Evolutionary conservation across 352 stramenopile species (phyloP).

Genomic region (Achlya hypogyna): DNA sequence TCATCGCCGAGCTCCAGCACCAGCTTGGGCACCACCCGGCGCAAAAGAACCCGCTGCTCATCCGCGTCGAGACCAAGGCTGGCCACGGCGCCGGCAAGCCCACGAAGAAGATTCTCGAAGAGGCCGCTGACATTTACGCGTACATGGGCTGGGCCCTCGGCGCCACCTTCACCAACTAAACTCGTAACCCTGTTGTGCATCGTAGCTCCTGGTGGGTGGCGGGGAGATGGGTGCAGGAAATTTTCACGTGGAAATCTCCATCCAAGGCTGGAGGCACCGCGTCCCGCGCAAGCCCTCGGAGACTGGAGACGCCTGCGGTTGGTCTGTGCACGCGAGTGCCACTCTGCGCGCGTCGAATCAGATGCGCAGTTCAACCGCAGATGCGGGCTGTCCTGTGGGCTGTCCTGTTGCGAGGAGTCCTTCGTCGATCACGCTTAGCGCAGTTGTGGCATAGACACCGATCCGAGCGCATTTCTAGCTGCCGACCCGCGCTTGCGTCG

Average conservation of each 20-base stretch:
- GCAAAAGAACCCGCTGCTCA: conserved; percentile 80
- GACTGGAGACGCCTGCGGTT: too few species aligned
- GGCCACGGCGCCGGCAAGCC: conserved; percentile 85
- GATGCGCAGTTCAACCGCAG: neutral
- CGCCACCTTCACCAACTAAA: conserved; percentile 29
- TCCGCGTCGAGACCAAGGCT: conserved; percentile 84
- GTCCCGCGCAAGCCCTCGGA: too few species aligned
- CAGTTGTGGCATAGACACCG: too few species aligned
- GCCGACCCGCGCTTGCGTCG: too few species aligned
- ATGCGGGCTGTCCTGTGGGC: neutral
- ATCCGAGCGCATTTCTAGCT: too few species aligned
- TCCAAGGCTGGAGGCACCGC: too few species aligned
- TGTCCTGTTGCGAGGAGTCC: neutral
- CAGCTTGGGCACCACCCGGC: conserved; percentile 40
- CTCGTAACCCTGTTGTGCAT: neutral
- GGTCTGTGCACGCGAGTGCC: neutral
- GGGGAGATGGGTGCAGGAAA: neutral
- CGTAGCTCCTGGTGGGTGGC: neutral
- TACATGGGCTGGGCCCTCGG: conserved; percentile 75
- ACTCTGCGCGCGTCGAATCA: neutral
- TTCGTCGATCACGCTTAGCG: too few species aligned
- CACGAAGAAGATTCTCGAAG: conserved; percentile 81
- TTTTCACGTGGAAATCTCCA: too few species aligned
- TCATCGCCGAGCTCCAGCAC: conserved; percentile 81
- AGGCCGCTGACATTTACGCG: conserved; percentile 75